A percentile compares a stretch with the other conserved stretches of the same genome.
phyloP scores from a whole-genome alignment of 306 rosid species.

The Castanea mollissima region DNA sequence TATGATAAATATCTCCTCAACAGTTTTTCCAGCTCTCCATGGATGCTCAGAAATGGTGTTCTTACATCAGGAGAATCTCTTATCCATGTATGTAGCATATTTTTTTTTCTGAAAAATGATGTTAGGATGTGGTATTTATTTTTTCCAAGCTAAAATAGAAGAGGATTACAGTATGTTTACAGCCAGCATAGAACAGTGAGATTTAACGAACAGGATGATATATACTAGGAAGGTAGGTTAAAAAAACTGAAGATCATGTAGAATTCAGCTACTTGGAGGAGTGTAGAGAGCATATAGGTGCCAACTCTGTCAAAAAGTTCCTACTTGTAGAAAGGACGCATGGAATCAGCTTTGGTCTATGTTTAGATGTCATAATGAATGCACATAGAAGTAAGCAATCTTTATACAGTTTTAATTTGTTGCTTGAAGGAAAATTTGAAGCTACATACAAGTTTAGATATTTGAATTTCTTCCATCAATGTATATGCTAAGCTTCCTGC shows the following conservation, averaged over 20 bases:
- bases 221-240: background rate
- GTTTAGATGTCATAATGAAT: background rate
- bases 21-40: slow-evolving; percentile 95
- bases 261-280: background rate
- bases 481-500: background rate
- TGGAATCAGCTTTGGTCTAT: background rate
- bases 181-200: background rate
- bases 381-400: background rate
- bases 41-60: slow-evolving; percentile 75
- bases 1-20: slow-evolving; percentile 26
- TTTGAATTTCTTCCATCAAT: too few relatives aligned
- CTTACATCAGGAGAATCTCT: slow-evolving; percentile 74
- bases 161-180: background rate
- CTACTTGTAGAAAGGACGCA: background rate
- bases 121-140: background rate
- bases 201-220: background rate
- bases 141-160: background rate
- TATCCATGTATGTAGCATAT: slow-evolving; percentile 60
- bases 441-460: background rate
- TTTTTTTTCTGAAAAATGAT: background rate
- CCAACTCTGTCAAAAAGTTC: background rate
- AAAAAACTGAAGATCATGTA: background rate
- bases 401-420: background rate
- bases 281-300: background rate
- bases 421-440: background rate